Conservation (phyloP, 345 rosid genomes). For the Corchorus olitorius region DNA sequence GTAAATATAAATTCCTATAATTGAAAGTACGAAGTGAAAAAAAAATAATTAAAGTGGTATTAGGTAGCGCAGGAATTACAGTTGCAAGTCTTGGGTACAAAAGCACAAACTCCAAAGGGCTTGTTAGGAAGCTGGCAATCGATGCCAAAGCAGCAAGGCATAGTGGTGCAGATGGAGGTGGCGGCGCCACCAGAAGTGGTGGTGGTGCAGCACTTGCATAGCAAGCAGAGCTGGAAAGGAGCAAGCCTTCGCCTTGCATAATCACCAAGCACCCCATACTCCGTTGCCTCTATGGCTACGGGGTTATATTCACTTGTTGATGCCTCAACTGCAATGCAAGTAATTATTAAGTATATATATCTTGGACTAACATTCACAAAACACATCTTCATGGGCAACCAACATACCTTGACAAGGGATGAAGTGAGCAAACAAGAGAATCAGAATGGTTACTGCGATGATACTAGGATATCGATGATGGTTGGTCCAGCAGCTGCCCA, state of each 20-base stretch:
- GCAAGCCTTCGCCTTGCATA: constrained; percentile 34
- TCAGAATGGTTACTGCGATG: background rate
- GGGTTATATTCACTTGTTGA: constrained; percentile 1
- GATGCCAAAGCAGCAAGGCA: constrained; percentile 76
- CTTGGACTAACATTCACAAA: background rate
- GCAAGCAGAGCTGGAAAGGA: constrained; percentile 65
- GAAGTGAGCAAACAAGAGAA: constrained; percentile 19
- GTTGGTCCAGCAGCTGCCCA: constrained; percentile 17
- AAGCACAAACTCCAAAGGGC: constrained; percentile 81
- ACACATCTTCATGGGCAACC: background rate
- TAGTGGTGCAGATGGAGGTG: constrained; percentile 45
- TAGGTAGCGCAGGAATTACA: constrained; percentile 47
- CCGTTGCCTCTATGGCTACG: constrained; percentile 17
- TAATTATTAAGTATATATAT: background rate
- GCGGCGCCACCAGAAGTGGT: background rate
- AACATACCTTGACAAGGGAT: constrained; percentile 17
- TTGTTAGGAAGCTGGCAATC: constrained; percentile 72
- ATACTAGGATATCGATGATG: background rate
- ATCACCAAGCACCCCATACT: background rate
- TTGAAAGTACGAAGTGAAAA: too few relatives aligned
- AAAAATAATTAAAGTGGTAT: background rate
- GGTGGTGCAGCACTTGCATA: constrained; percentile 63
- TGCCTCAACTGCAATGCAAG: background rate
- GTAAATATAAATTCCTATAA: too few relatives aligned
- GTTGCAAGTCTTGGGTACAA: constrained; percentile 69